A percentile compares a stretch with the other conserved stretches of the same genome.
These are phyloP conservation scores for Pseudoscleropodium purum DNA, from an alignment of 225 moss, liverwort and hornwort species.

Conservation along the genomic window DNA sequence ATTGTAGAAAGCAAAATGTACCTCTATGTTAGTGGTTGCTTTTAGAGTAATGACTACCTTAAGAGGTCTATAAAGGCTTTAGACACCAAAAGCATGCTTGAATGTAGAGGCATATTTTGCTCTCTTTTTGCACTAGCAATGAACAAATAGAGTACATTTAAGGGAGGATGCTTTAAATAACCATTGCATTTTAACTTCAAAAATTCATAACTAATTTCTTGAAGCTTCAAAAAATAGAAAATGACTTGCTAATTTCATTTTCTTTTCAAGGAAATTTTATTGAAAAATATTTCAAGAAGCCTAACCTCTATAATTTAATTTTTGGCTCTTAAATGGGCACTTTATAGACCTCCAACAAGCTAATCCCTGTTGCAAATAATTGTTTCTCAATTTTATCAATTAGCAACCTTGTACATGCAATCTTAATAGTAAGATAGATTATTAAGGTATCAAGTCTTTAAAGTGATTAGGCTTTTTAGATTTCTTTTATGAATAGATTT, in stretches of 20 bases:
- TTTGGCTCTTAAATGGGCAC: too few species aligned
- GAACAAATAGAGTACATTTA: neutral
- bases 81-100: too few species aligned
- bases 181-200: neutral
- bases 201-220: neutral
- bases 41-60: too few species aligned
- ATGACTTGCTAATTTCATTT: neutral
- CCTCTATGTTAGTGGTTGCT: too few species aligned
- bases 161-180: rapidly evolving
- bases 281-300: neutral
- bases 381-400: neutral
- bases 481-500: too few species aligned
- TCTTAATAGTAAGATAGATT: neutral
- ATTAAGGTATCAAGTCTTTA: too few species aligned
- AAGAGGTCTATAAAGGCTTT: too few species aligned
- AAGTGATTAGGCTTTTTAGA: too few species aligned
- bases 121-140: neutral
- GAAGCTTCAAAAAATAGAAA: neutral
- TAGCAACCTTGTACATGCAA: rapidly evolving
- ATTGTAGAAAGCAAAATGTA: too few species aligned
- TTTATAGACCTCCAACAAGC: too few species aligned
- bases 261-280: neutral
- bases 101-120: neutral
- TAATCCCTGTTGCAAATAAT: neutral
- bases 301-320: neutral